Evolutionary conservation across 2,329 filamentous ascomycete species (phyloP).

Genomic region (Diaporthe amygdali): DNA sequence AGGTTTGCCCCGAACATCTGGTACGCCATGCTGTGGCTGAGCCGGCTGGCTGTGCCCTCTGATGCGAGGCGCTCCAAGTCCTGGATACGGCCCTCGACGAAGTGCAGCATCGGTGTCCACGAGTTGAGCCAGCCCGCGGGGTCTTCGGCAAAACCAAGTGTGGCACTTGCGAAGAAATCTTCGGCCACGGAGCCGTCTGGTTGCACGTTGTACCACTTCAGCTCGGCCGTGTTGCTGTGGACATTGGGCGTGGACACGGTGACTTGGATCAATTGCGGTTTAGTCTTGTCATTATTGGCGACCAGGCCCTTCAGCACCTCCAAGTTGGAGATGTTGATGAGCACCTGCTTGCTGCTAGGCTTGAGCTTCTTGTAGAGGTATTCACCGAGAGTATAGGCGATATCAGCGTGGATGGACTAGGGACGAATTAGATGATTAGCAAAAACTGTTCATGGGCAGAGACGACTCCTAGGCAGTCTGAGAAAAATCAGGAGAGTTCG

Average conservation of each 20-base stretch:
- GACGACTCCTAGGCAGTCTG: neutral
- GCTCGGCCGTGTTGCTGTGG: neutral
- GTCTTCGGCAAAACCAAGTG: neutral
- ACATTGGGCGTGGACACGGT: neutral
- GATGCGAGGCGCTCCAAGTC: neutral
- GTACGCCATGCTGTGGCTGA: neutral
- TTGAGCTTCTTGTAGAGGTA: neutral
- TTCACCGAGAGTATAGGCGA: neutral
- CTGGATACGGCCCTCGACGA: neutral
- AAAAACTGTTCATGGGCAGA: neutral
- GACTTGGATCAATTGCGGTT: neutral
- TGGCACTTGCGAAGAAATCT: neutral
- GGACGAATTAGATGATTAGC: neutral
- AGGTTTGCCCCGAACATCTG: neutral
- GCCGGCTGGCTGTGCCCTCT: neutral
- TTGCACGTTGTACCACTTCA: neutral
- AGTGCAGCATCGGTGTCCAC: neutral
- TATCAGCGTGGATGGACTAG: neutral
- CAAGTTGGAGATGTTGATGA: neutral
- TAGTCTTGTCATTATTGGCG: neutral
- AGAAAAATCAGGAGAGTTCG: too few relatives aligned
- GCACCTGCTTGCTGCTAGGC: too few relatives aligned
- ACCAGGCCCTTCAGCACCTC: neutral
- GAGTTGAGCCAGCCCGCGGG: neutral
- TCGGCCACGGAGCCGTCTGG: neutral